A percentile compares a stretch with the other conserved stretches of the same genome.
Evolutionary conservation across 2,329 filamentous ascomycete genomes (phyloP).

Genomic region (Cercospora sojina): DNA sequence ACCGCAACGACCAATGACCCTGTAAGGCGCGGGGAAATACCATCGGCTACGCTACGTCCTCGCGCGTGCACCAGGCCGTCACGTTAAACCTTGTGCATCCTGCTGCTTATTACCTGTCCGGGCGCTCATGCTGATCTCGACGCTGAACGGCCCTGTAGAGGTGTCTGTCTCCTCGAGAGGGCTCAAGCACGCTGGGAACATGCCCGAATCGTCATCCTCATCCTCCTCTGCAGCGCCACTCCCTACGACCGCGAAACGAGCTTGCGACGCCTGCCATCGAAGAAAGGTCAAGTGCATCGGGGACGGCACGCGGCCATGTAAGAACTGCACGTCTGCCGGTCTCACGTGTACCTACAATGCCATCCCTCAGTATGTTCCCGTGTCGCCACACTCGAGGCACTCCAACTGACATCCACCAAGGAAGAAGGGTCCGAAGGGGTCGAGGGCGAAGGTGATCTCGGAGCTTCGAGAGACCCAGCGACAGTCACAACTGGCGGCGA

Average conservation of each 20-base stretch:
- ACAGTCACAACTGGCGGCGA: constrained; percentile 46
- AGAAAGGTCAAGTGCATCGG: constrained; percentile 54
- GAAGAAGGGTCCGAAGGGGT: constrained; percentile 63
- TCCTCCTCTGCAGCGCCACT: constrained; percentile 19
- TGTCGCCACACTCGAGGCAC: neutral
- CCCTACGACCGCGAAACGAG: constrained; percentile 33
- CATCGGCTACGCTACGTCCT: constrained; percentile 9
- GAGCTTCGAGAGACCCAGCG: constrained; percentile 57
- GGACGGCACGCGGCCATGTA: constrained; percentile 55
- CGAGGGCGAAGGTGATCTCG: constrained; percentile 62
- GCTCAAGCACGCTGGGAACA: constrained; percentile 17
- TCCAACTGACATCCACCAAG: neutral
- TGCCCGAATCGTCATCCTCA: constrained; percentile 25
- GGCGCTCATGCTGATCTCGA: constrained; percentile 26
- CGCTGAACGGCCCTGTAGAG: constrained; percentile 27
- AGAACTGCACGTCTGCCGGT: constrained; percentile 59
- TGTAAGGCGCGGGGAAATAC: constrained; percentile 18
- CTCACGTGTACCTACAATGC: constrained; percentile 65
- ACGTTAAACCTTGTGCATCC: constrained; percentile 8
- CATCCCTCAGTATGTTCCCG: constrained; percentile 51
- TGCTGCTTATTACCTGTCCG: constrained; percentile 12
- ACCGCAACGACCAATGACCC: constrained; percentile 9
- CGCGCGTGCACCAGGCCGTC: constrained; percentile 9
- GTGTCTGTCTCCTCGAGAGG: constrained; percentile 23
- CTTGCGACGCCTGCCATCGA: constrained; percentile 45